These are phyloP conservation scores for Linnemannia schmuckeri DNA, from an alignment of 192 early-diverging fungal species.

Conservation along the genomic window DNA sequence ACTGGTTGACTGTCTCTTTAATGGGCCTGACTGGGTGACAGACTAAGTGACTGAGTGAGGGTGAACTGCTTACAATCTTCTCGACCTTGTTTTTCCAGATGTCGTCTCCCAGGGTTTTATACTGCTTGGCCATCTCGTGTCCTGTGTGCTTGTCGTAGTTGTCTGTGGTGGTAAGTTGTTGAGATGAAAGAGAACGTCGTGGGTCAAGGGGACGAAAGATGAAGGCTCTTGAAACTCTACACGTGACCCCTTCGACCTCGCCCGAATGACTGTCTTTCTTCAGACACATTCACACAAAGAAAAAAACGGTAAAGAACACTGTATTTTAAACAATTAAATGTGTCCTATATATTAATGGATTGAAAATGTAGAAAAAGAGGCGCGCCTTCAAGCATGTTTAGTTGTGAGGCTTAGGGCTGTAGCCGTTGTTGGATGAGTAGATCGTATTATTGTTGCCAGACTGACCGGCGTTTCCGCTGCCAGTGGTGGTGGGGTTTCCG, in stretches of 20 bases:
- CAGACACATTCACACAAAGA: no score
- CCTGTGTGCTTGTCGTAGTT: background rate
- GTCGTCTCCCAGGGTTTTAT: constrained; percentile 91
- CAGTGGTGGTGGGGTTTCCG: background rate
- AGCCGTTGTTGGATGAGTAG: constrained; percentile 3
- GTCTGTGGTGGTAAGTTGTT: background rate
- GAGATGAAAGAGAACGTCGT: background rate
- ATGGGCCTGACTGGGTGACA: background rate
- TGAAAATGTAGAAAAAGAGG: background rate
- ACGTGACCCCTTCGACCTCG: no score
- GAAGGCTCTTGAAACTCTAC: background rate
- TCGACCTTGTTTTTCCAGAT: constrained; percentile 96
- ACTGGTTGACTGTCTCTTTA: background rate
- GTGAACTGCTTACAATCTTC: constrained; percentile 83
- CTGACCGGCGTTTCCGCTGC: background rate
- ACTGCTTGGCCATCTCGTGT: constrained; percentile 69
- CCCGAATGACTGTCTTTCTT: no score
- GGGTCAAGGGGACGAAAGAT: background rate
- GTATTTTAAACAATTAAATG: background rate
- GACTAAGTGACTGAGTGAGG: background rate
- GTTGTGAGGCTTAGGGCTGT: constrained; percentile 19
- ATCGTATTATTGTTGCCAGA: background rate
- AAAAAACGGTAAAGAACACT: background rate
- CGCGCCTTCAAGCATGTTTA: background rate
- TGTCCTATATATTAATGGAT: background rate